Evolutionary conservation across 495 filamentous ascomycete genomes (phyloP).

Genomic region (Delitschia confertaspora): DNA sequence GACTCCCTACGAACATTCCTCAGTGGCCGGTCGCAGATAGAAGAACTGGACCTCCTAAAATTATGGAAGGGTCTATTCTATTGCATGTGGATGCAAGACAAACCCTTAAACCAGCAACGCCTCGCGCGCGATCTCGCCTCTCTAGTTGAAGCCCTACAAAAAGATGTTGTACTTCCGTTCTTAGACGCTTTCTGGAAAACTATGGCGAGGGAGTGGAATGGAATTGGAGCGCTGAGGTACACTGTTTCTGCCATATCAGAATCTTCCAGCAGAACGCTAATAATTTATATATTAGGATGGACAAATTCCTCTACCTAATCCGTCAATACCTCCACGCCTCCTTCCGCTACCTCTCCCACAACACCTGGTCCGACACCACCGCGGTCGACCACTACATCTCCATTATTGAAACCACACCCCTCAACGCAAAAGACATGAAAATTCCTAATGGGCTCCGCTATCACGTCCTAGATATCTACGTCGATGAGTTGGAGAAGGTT

Average conservation of each 20-base stretch:
- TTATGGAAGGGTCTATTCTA: constrained; percentile 97
- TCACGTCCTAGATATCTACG: constrained; percentile 84
- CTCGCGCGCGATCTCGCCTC: constrained; percentile 68
- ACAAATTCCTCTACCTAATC: constrained; percentile 86
- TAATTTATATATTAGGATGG: constrained; percentile 42
- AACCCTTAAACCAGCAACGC: constrained; percentile 74
- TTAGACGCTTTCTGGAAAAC: constrained; percentile 81
- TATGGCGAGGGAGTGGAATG: constrained; percentile 70
- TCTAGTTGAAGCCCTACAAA: constrained; percentile 57
- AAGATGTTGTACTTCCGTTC: constrained; percentile 54
- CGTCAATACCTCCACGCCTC: constrained; percentile 63
- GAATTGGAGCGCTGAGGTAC: constrained; percentile 69
- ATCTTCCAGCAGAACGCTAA: neutral
- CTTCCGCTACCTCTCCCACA: constrained; percentile 46
- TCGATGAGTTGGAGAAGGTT: constrained; percentile 58
- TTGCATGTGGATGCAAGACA: constrained; percentile 89
- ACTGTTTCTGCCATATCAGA: neutral
- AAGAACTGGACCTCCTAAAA: constrained; percentile 72
- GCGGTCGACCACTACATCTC: constrained; percentile 32
- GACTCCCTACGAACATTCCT: constrained; percentile 72
- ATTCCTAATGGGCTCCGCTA: constrained; percentile 75
- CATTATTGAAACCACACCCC: constrained; percentile 37
- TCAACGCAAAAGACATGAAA: constrained; percentile 40
- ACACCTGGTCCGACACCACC: constrained; percentile 31
- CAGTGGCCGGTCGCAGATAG: constrained; percentile 53